Conservation (phyloP, 768 basidiomycete genomes). For the Guyanaporus albipodus region DNA sequence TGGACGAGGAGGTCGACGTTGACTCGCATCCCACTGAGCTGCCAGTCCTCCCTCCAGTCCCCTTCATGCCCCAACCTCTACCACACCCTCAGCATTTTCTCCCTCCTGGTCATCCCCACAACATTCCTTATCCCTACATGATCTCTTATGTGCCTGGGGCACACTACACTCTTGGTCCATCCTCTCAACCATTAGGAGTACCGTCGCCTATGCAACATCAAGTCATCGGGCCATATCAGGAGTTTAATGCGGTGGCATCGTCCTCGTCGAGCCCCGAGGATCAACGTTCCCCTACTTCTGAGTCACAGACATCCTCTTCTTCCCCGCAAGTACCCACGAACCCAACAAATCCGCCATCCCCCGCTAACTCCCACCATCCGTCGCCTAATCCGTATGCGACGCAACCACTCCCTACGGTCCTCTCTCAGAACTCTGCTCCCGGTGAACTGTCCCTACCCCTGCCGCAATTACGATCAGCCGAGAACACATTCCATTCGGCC, state of each 20-base stretch:
- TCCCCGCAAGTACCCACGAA: constrained; percentile 8
- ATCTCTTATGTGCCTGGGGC: constrained; percentile 25
- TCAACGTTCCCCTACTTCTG: constrained; percentile 6
- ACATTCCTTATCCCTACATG: constrained; percentile 19
- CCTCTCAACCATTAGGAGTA: constrained; percentile 50
- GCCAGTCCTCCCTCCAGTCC: neutral
- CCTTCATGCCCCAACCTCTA: neutral
- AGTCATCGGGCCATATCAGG: constrained; percentile 11
- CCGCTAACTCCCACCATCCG: constrained; percentile 10
- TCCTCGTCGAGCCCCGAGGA: constrained; percentile 14
- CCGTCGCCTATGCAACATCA: constrained; percentile 39
- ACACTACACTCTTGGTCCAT: constrained; percentile 39
- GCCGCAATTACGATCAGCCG: neutral
- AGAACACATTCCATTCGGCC: neutral
- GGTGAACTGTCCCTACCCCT: constrained; percentile 3
- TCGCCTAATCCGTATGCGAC: constrained; percentile 8
- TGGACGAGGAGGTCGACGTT: neutral
- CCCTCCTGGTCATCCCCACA: neutral
- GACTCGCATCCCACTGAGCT: neutral
- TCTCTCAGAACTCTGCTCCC: neutral
- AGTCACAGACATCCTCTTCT: constrained; percentile 19
- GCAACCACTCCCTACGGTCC: constrained; percentile 3
- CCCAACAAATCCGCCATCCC: neutral
- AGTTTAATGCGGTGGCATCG: neutral
- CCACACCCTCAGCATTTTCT: neutral